Base-by-base conservation (phyloP, 164 flowering plant species). In the Magnolia changhungtana region DNA sequence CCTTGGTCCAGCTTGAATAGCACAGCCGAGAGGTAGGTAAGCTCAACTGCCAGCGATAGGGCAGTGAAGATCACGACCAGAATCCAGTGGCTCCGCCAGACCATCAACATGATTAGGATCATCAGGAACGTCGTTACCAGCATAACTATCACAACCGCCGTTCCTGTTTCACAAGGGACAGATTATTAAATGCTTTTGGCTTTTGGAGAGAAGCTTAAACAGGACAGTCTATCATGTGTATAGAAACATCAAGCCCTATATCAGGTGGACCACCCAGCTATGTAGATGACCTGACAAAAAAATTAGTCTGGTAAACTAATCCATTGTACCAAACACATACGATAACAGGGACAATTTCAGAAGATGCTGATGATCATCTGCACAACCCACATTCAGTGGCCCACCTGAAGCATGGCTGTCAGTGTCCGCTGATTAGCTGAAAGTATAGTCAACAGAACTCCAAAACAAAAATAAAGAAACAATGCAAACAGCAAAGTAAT, bases 1-100 rank as follows among this genome's bases (percentile, higher is more conserved):
- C 99, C 99, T 87, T 96, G 98, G 72, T 89, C 87, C n/a, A 96
- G 72, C 84, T 96, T 96, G 78, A 89, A 84, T 67, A 96, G 88
- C 49, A 92, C 93, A 0, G 98, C 90, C n/a, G 92, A 89, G 77
- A 95, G 82, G 79, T 93, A 95, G 1, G 89, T 83, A 50, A 86
- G 80, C 73, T 95, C 98, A 49, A 95, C 95, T 10, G 84, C 51
- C 67, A 90, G 78, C 16, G 97, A 95, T 20, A 90, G 78, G 51
- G 21, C 81, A 2, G 89, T 84, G 79, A 88, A 96, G 74, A 90
- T 75, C 50, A 92, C 52, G 63, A 93, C 98, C 20, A 96, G 84
- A 78, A 84, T 80, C 98, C 97, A 93, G 72, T 92, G 97, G 78
- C 95, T 90, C 59, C 87, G 92, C 99, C 99, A 96, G 2, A 96